These are phyloP conservation scores for Gymnopilus dilepis DNA, from an alignment of 768 basidiomycete genomes.

Conservation along the genomic window DNA sequence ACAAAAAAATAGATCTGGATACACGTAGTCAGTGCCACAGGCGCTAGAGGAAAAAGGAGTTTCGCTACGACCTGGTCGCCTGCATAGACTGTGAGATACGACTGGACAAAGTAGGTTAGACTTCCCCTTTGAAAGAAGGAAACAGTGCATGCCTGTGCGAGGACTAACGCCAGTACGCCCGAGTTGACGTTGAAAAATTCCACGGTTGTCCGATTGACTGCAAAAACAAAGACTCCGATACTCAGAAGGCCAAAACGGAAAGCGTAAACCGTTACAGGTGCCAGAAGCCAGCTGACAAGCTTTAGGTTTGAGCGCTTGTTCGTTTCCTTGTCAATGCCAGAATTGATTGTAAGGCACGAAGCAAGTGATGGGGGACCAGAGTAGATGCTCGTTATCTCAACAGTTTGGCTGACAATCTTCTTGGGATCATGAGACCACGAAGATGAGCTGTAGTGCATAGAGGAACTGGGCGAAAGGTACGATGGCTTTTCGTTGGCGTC, in stretches of 20 bases:
- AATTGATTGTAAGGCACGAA: constrained; percentile 6
- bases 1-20: neutral
- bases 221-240: neutral
- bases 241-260: neutral
- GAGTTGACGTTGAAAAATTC: neutral
- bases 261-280: neutral
- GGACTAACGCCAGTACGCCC: neutral
- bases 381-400: neutral
- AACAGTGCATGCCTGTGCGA: neutral
- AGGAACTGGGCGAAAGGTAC: neutral
- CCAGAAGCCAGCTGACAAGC: neutral
- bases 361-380: neutral
- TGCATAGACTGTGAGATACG: neutral
- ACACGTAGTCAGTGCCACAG: neutral
- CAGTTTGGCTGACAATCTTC: neutral
- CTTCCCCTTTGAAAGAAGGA: neutral
- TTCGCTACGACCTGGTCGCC: neutral
- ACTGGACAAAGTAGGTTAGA: neutral
- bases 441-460: neutral
- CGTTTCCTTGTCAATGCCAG: neutral
- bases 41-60: neutral
- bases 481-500: neutral
- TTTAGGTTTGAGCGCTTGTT: neutral
- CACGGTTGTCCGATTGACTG: neutral
- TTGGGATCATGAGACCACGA: constrained; percentile 3